phyloP scores from a whole-genome alignment of 495 filamentous ascomycete species.

The Penicillium desertorum region DNA sequence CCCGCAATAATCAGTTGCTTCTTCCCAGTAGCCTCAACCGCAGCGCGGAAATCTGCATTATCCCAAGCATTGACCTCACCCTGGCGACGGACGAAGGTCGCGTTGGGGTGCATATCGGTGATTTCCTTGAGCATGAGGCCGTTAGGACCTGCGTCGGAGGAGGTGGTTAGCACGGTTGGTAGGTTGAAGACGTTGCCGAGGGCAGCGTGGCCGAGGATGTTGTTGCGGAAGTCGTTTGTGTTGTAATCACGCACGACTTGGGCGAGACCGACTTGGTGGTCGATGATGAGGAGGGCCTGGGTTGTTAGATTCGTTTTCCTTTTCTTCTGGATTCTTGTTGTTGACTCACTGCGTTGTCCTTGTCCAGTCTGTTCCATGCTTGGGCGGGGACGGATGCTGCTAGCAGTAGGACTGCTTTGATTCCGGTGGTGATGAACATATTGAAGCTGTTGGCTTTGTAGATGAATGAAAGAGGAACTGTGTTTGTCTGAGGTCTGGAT shows the following conservation, averaged over 20 bases:
- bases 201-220: conserved; percentile 67
- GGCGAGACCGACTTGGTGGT: conserved; percentile 71
- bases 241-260: conserved; percentile 63
- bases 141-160: conserved; percentile 62
- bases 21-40: conserved; percentile 62
- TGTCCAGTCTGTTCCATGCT: conserved; percentile 51
- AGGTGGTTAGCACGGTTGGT: conserved; percentile 69
- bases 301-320: background rate
- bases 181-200: conserved; percentile 66
- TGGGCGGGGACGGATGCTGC: conserved; percentile 22
- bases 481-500: background rate
- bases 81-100: conserved; percentile 64
- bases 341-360: conserved; percentile 51
- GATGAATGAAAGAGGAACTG: background rate
- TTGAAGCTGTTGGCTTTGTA: conserved; percentile 1
- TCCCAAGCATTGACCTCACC: conserved; percentile 84
- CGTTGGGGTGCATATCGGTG: conserved; percentile 62
- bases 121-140: conserved; percentile 72
- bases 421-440: conserved; percentile 18
- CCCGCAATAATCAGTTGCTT: conserved; percentile 72
- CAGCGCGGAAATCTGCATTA: conserved; percentile 66
- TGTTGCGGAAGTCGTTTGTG: conserved; percentile 60
- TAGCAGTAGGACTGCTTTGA: conserved; percentile 21
- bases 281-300: conserved; percentile 61
- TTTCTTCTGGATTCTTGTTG: background rate